Conservation (phyloP, 106 monocot genomes). For the Platanthera zijinensis region DNA sequence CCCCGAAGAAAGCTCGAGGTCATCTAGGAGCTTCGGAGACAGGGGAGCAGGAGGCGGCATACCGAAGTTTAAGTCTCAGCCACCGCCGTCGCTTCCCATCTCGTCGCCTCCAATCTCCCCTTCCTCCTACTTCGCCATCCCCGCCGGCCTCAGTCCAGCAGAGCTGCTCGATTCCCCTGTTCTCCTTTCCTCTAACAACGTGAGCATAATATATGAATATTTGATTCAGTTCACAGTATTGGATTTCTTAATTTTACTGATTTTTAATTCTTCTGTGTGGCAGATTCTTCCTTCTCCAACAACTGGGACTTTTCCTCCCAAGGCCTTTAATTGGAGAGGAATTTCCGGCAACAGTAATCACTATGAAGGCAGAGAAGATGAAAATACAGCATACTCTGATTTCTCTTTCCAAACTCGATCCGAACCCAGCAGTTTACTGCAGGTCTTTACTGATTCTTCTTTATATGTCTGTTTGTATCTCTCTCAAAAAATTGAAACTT, state of each 20-base stretch:
- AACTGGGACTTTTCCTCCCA: conserved; percentile 16
- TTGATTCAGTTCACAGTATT: background rate
- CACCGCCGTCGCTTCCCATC: conserved; percentile 1
- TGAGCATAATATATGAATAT: background rate
- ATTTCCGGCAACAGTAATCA: conserved; percentile 6
- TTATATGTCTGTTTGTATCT: background rate
- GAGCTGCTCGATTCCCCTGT: conserved; percentile 84
- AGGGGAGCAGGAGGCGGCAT: conserved; percentile 26
- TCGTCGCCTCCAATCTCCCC: background rate
- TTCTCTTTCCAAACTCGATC: conserved; percentile 38
- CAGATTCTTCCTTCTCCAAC: conserved; percentile 33
- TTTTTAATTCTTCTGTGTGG: background rate
- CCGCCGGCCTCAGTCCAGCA: conserved; percentile 64
- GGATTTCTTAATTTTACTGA: background rate
- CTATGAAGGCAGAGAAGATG: conserved; percentile 18
- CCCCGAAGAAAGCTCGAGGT: background rate
- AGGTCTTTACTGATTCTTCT: background rate
- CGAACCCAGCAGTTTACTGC: background rate
- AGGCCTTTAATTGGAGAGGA: conserved; percentile 17
- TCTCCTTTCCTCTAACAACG: conserved; percentile 27
- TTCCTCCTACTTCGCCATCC: conserved; percentile 49
- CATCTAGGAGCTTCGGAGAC: background rate
- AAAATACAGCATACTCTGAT: conserved; percentile 14
- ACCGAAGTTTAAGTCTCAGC: conserved; percentile 13
- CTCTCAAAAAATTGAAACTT: background rate